Percentiles rank a stretch among this genome's conserved stretches.
Conservation (phyloP, 2,329 filamentous ascomycete species). For the Nemania serpens region DNA sequence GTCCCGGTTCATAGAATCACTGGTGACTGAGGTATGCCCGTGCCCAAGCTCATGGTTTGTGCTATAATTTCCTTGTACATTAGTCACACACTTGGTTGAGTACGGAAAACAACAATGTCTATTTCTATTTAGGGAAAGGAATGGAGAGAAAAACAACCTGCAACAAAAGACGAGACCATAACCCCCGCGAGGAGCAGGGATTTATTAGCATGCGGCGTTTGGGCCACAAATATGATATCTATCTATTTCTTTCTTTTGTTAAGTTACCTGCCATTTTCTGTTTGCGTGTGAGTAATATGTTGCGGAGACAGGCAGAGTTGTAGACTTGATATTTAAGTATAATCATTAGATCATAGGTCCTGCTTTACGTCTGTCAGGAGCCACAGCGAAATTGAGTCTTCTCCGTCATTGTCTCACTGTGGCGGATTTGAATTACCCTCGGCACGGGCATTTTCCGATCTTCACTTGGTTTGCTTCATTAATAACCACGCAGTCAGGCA, state of each 20-base stretch:
- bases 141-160: slow-evolving; percentile 1
- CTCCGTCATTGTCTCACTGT: too few species aligned
- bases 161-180: not conserved
- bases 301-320: not conserved
- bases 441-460: too few species aligned
- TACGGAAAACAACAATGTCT: slow-evolving; percentile 1
- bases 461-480: too few species aligned
- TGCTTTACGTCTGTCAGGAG: not conserved
- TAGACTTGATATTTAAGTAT: not conserved
- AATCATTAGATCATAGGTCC: not conserved
- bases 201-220: slow-evolving; percentile 13
- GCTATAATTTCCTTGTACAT: slow-evolving; percentile 20
- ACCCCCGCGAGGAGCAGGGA: not conserved
- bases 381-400: too few species aligned
- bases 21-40: not conserved
- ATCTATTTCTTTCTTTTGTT: slow-evolving; percentile 23
- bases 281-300: not conserved
- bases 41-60: not conserved
- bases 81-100: slow-evolving; percentile 8
- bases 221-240: slow-evolving; percentile 26
- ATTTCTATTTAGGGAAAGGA: slow-evolving; percentile 16
- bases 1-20: slow-evolving; percentile 26
- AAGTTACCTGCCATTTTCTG: not conserved
- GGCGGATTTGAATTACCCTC: too few species aligned
- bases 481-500: too few species aligned